Evolutionary conservation across 257 asterid genomes (phyloP), one percentile per base, ranked within the genome.

Genomic region (Ehretia macrophylla): DNA sequence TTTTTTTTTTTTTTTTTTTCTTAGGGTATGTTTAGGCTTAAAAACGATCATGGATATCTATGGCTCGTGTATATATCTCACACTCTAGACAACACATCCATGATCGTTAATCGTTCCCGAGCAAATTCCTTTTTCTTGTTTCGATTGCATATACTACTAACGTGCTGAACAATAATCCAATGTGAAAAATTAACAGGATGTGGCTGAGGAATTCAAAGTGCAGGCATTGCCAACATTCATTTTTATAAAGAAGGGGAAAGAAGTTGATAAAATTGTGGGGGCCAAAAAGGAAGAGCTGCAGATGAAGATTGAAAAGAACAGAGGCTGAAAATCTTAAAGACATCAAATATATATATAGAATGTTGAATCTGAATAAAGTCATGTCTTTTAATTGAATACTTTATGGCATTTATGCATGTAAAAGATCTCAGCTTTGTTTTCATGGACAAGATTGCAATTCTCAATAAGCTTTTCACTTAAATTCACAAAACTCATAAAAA

Each of bases 181-280:
- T n/a, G n/a, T n/a, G n/a, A n/a, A n/a, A n/a, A n/a, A 13, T 47
- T 37, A 62, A 69, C 78, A 86, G 95, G 90, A 66, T n/a, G 86
- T 86, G 45, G 89, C 92, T 45, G 63, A 75, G 37, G 85, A 78
- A 60, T 90, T 68, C 47, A 85, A 65, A 37, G 95, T 84, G 20
- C 74, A 78, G 22, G 78, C 77, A 52, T 73, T 84, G 95, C 92
- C 94, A 40, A 82, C 94, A 10, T 82, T 84, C 72, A 19, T 86
- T 48, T 32, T 89, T 72, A 62, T 86, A 14, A 86, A 76, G 80
- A 64, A 60, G 69, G 94, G 95, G 32, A 76, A 86, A 55, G 72
- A 60, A 40, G 73, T 86, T 32, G 97, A 82, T 59, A 90, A 81
- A 63, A 65, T 72, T 47, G 77, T 79, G 6, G 81, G 79, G 40